Evolutionary conservation across 163 green algal genomes (phyloP).

Genomic region (Volvox carteri): DNA sequence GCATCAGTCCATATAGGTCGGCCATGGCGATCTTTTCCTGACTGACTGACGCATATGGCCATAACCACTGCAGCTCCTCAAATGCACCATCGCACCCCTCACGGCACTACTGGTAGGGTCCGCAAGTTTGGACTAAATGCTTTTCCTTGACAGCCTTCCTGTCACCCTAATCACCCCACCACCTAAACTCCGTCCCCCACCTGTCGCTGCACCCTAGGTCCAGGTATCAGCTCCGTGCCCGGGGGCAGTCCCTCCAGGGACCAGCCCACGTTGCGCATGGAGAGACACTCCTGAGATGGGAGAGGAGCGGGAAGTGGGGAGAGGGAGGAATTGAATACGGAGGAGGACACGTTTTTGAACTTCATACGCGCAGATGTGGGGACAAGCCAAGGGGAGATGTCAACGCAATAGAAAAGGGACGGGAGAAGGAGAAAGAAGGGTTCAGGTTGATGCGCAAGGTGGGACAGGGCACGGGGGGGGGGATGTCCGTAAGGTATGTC

Average conservation of each 20-base stretch:
- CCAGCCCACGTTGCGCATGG: constrained; percentile 82
- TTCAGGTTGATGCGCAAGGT: too few species aligned
- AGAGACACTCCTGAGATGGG: constrained; percentile 83
- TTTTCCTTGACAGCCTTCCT: too few species aligned
- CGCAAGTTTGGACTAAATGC: too few species aligned
- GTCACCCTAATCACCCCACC: not conserved
- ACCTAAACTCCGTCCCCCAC: constrained; percentile 43
- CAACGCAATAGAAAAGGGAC: not conserved
- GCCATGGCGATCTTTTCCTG: too few species aligned
- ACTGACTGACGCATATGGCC: too few species aligned
- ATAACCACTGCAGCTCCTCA: too few species aligned
- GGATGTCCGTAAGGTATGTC: too few species aligned
- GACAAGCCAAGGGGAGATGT: not conserved
- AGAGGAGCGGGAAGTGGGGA: not conserved
- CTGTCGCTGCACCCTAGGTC: constrained; percentile 86
- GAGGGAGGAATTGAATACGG: not conserved
- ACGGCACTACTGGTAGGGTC: too few species aligned
- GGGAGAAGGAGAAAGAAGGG: not conserved
- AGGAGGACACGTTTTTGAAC: too few species aligned
- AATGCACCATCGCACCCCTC: too few species aligned
- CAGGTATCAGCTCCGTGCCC: constrained; percentile 69
- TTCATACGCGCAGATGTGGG: too few species aligned
- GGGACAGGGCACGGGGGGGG: not conserved
- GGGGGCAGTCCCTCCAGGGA: constrained; percentile 63
- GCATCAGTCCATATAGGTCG: too few species aligned